Evolutionary conservation across 2,329 filamentous ascomycete genomes (phyloP).

Genomic region (Macroventuria anomochaeta): DNA sequence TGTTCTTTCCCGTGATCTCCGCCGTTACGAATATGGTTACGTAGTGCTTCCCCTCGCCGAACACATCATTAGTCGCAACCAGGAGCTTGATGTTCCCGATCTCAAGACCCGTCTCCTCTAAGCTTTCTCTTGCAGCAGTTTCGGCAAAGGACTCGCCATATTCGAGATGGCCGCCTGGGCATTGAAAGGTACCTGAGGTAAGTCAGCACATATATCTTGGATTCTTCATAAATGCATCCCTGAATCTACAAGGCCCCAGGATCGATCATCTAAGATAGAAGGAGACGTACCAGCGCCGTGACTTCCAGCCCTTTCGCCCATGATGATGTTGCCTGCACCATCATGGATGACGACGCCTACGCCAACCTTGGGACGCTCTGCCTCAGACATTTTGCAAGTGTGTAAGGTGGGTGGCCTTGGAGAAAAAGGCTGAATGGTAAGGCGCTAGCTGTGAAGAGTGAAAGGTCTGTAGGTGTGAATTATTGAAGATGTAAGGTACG

Average conservation of each 20-base stretch:
- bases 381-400: constrained; percentile 31
- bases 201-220: background rate
- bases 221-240: no score
- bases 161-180: constrained; percentile 80
- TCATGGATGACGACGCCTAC: constrained; percentile 58
- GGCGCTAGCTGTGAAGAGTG: no score
- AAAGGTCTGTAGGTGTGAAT: no score
- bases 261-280: no score
- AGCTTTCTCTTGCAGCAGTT: constrained; percentile 70
- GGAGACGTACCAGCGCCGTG: constrained; percentile 53
- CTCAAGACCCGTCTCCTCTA: constrained; percentile 70
- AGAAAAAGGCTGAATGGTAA: no score
- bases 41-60: constrained; percentile 72
- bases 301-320: constrained; percentile 57
- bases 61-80: constrained; percentile 71
- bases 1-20: constrained; percentile 54
- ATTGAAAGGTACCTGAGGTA: constrained; percentile 63
- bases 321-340: constrained; percentile 51
- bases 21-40: constrained; percentile 73
- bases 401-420: no score
- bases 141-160: constrained; percentile 66
- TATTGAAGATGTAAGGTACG: background rate
- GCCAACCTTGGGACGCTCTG: constrained; percentile 51
- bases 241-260: no score
- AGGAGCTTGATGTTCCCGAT: constrained; percentile 62